Evolutionary conservation across 2,329 filamentous ascomycete genomes (phyloP).

Genomic region (Sporothrix brasiliensis): DNA sequence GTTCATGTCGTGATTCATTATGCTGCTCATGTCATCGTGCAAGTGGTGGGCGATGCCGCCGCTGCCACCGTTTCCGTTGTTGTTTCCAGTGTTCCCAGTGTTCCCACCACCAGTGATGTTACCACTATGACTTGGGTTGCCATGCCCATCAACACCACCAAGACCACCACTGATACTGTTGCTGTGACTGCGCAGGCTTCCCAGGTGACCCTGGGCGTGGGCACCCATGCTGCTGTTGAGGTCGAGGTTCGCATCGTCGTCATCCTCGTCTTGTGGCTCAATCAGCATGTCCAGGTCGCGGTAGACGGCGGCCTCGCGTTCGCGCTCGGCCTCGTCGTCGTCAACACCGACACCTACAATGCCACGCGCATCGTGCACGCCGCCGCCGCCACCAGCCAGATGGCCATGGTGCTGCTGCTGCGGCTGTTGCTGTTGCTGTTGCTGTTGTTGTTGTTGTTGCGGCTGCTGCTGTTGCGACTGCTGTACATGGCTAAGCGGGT

Average conservation of each 20-base stretch:
- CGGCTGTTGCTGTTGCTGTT: conserved; percentile 8
- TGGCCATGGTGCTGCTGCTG: conserved; percentile 18
- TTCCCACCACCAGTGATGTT: too few relatives aligned
- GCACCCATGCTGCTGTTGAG: conserved; percentile 34
- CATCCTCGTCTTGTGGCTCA: conserved; percentile 50
- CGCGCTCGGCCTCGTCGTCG: conserved; percentile 44
- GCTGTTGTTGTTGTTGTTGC: conserved; percentile 16
- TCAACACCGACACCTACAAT: conserved; percentile 36
- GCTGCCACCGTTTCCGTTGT: not conserved
- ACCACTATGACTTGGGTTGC: not conserved
- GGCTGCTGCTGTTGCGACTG: conserved; percentile 22
- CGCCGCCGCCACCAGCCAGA: conserved; percentile 9
- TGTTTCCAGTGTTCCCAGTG: not conserved
- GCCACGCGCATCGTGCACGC: conserved; percentile 28
- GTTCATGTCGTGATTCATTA: conserved; percentile 28
- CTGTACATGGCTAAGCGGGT: conserved; percentile 17
- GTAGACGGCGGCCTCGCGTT: conserved; percentile 50
- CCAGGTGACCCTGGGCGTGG: not conserved
- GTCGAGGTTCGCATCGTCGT: conserved; percentile 42
- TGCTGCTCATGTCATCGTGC: conserved; percentile 24
- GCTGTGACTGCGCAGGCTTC: not conserved
- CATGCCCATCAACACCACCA: not conserved
- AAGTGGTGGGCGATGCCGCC: conserved; percentile 20
- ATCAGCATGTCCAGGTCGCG: conserved; percentile 58
- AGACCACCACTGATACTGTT: conserved; percentile 3